These are phyloP conservation scores for Colletotrichum sp. DNA, from an alignment of 2,329 filamentous ascomycete species.

Conservation along the genomic window DNA sequence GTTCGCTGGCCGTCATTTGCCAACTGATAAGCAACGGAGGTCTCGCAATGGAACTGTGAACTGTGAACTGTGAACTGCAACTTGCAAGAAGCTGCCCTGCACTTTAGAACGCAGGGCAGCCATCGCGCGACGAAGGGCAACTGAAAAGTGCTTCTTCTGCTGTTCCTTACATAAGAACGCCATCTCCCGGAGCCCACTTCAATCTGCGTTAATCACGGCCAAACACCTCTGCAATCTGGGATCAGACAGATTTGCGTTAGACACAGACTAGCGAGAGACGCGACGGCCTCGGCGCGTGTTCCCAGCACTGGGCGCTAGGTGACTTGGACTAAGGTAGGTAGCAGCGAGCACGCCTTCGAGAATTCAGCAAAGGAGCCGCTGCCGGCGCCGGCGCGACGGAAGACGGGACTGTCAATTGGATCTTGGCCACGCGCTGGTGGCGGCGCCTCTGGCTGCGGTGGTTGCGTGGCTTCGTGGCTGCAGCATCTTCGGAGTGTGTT, in stretches of 20 bases:
- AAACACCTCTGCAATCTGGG: background rate
- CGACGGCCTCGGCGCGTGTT: background rate
- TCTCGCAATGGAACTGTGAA: background rate
- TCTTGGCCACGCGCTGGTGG: background rate
- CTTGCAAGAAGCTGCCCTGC: background rate
- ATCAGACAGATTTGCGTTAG: background rate
- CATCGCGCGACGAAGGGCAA: background rate
- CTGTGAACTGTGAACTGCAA: background rate
- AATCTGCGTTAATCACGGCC: background rate
- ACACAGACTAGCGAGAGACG: background rate
- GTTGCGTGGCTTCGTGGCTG: background rate
- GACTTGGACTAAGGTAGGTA: background rate
- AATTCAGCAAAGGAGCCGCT: background rate
- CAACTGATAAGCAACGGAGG: background rate
- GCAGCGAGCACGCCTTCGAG: background rate
- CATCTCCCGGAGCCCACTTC: background rate
- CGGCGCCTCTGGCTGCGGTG: background rate
- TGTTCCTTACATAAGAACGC: background rate
- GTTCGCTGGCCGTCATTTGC: background rate
- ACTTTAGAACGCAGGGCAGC: background rate
- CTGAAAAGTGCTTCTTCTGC: background rate
- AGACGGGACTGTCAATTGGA: background rate
- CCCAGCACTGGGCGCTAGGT: background rate
- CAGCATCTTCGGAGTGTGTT: background rate
- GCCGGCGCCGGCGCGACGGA: background rate